Conservation (phyloP, 2,329 filamentous ascomycete genomes). For the Thelonectria discophora region DNA sequence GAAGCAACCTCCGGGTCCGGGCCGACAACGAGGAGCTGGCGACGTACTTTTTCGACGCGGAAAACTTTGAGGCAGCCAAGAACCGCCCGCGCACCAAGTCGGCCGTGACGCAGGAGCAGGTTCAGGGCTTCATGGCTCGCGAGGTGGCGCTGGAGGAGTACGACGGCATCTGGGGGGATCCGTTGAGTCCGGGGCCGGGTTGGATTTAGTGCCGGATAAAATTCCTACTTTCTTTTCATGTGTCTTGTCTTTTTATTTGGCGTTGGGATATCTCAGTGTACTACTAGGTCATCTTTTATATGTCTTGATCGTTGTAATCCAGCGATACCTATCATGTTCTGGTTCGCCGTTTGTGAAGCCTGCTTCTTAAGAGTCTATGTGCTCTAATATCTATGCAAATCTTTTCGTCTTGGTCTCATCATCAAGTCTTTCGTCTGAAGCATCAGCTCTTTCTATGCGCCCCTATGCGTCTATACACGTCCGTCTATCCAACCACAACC, state of each 20-base stretch:
- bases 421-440: conserved; percentile 16
- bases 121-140: conserved; percentile 28
- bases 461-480: conserved; percentile 22
- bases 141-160: conserved; percentile 34
- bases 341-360: conserved; percentile 22
- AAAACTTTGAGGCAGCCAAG: conserved; percentile 17
- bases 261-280: not conserved
- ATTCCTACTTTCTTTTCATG: not conserved
- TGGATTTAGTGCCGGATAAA: conserved; percentile 33
- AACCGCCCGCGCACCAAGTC: conserved; percentile 10
- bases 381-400: conserved; percentile 25
- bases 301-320: conserved; percentile 21
- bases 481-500: conserved; percentile 15
- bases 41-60: conserved; percentile 44
- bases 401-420: conserved; percentile 28
- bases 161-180: conserved; percentile 32
- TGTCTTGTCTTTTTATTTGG: not conserved
- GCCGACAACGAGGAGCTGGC: conserved; percentile 34
- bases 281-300: conserved; percentile 3
- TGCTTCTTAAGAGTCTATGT: conserved; percentile 28
- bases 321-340: conserved; percentile 18
- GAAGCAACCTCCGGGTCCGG: not conserved
- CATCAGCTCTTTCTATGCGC: too few species aligned
- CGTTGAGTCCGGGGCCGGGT: conserved; percentile 35
- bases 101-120: conserved; percentile 16